phyloP scores from a whole-genome alignment of 106 monocot species.

The Agapanthus africanus region DNA sequence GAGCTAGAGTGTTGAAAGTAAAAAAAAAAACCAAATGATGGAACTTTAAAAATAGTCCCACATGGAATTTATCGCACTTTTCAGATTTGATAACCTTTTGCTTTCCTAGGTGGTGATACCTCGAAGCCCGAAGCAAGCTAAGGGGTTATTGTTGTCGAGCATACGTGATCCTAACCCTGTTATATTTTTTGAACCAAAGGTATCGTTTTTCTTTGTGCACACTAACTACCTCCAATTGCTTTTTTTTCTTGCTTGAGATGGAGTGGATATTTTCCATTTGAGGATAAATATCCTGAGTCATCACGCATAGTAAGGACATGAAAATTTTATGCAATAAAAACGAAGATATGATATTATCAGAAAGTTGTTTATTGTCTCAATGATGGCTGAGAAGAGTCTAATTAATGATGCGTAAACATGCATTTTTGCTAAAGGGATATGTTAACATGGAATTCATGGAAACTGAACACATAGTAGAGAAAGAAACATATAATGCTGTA shows the following conservation, averaged over 20 bases:
- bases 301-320: neutral
- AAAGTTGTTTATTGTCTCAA: neutral
- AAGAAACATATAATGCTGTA: neutral
- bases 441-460: neutral
- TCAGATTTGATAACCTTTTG: neutral
- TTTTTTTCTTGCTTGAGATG: neutral
- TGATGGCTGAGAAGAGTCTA: neutral
- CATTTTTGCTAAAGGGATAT: neutral
- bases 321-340: neutral
- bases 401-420: neutral
- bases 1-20: no score
- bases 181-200: conserved; percentile 98
- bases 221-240: neutral
- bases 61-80: no score
- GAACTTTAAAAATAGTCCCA: no score
- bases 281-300: neutral
- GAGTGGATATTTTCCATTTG: neutral
- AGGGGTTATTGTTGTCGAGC: conserved; percentile 74
- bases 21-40: no score
- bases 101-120: conserved; percentile 86
- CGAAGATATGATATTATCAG: neutral
- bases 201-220: conserved; percentile 13
- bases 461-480: neutral
- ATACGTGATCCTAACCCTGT: conserved; percentile 97
- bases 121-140: conserved; percentile 84